Base-by-base conservation (phyloP, 176 grass and related monocot genomes). In the Pontederia crassipes region DNA sequence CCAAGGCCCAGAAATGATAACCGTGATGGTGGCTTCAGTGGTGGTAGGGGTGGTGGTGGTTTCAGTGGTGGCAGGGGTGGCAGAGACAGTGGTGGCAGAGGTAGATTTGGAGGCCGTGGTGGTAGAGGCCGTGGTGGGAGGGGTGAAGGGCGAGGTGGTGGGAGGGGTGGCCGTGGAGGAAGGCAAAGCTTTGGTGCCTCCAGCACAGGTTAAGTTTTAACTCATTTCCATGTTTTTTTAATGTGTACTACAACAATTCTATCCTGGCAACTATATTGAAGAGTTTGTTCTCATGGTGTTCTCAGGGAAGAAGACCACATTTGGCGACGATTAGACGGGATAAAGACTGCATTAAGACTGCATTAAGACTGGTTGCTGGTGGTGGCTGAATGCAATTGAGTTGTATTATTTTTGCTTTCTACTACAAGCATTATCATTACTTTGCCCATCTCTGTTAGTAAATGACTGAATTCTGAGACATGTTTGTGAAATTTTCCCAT, bases 1-100 rank as follows among this genome's bases (percentile, higher is more conserved):
- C 81, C 89, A 18, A 95, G 73, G 52, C 85, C 89, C 15, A 82
- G 11, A 75, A 56, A 1, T 0, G 75, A 80, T 55, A 69, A 45
- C 9, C 40, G 67, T 12, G 72, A 79, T 11, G 73, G 70, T 62
- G 65, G 64, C 56, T 62, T 74, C 15, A 65, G 69, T 0, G 57
- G 80, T 0, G 80, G 69, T 0, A 8, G 82, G 17, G 49, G 50
- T 12, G 75, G 75, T 48, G 76, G 72, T 9, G 50, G 71, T 1
- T 14, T 58, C 46, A 59, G 83, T 61, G 54, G 75, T 17, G 65
- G 58, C 3, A 40, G 32, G 6, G 59, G 72, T 16, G 64, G 72
- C 0, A 40, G 75, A 2, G 28, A 28, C 45, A 75, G 75, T 16
- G 73, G 85, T 12, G 62, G 64, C 12, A 61, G 51, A 1, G 51